Base-by-base conservation (phyloP, 768 basidiomycete species). In the Phylloporus scabripes region DNA sequence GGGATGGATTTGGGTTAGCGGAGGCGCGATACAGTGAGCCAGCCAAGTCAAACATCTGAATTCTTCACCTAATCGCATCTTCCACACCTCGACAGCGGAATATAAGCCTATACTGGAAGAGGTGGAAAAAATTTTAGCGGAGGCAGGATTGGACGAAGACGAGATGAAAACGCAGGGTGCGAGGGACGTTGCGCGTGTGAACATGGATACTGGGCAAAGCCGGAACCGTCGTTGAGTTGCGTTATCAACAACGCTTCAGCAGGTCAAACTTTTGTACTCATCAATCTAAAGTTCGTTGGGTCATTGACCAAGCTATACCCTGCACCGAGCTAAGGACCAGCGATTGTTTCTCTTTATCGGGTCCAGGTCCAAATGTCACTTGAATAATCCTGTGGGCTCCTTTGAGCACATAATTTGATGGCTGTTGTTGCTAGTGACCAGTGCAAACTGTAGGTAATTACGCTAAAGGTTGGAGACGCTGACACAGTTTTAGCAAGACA, bases 41-140 rank as follows among this genome's bases (percentile, higher is more conserved):
- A 7, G 36, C n/a, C 9, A 18, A 1, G 29, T 53, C 15, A 3
- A 15, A 10, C 18, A 6, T 17, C 10, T 10, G 4, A 2, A 3
- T 29, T 28, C 1, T 17, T 28, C 21, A 9, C 26, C 34, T n/a
- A 37, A 20, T 38, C 1, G 5, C 5, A 1, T 28, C 10, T 10
- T 10, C 18, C 29, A 31, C 29, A 31, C 29, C 29, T 31, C 2
- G 11, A 32, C 60, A 89, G 87, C 69, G n/a, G 73, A 72, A 31
- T 95, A 95, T 61, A 88, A 91, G 59, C 92, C 91, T 0, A 76
- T 89, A 7, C 65, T 94, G 15, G 72, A 83, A 53, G 87, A 93
- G 61, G 85, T 92, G 2, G 89, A 91, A 61, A 84, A 78, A 56
- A 92, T 93, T 37, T 65, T 92, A 44, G 79, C 77, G 9, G 89